phyloP scores from a whole-genome alignment of 208 protist genomes.

The Leishmania lainsoni region DNA sequence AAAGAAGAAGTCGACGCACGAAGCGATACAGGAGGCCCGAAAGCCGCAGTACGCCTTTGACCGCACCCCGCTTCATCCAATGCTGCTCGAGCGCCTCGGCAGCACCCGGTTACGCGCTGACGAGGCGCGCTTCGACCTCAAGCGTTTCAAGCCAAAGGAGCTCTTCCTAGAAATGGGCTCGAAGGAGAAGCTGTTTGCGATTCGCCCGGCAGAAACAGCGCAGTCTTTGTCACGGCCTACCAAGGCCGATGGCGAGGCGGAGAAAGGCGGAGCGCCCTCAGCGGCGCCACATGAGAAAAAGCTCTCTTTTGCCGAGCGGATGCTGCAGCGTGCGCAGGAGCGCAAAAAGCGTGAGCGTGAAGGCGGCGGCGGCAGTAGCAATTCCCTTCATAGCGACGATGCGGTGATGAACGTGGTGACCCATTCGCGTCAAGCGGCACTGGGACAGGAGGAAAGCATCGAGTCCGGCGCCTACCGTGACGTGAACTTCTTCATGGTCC shows the following conservation, averaged over 20 bases:
- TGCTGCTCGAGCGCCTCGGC: constrained; percentile 73
- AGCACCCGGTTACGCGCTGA: constrained; percentile 63
- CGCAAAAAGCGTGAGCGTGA: constrained; percentile 76
- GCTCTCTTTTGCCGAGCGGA: constrained; percentile 73
- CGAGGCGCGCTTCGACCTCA: constrained; percentile 68
- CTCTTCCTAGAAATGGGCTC: constrained; percentile 78
- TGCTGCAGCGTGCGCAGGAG: constrained; percentile 82
- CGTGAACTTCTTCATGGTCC: constrained; percentile 80
- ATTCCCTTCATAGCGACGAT: constrained; percentile 16
- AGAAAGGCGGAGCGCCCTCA: not conserved
- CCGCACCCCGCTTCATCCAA: constrained; percentile 77
- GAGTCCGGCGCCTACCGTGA: constrained; percentile 72
- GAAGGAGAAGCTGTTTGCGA: constrained; percentile 79
- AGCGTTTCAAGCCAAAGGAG: constrained; percentile 86
- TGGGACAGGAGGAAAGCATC: constrained; percentile 24
- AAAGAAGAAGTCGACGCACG: constrained; percentile 89
- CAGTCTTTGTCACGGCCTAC: constrained; percentile 40
- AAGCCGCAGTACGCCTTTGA: constrained; percentile 83
- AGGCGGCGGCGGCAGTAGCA: constrained; percentile 13
- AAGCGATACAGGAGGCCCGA: constrained; percentile 83
- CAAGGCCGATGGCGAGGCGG: not conserved
- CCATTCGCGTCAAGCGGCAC: constrained; percentile 13
- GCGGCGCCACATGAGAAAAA: constrained; percentile 33
- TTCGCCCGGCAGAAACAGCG: constrained; percentile 65
- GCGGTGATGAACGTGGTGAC: constrained; percentile 37